phyloP scores from a whole-genome alignment of 106 monocot species.

The Dendrobium chrysotoxum region DNA sequence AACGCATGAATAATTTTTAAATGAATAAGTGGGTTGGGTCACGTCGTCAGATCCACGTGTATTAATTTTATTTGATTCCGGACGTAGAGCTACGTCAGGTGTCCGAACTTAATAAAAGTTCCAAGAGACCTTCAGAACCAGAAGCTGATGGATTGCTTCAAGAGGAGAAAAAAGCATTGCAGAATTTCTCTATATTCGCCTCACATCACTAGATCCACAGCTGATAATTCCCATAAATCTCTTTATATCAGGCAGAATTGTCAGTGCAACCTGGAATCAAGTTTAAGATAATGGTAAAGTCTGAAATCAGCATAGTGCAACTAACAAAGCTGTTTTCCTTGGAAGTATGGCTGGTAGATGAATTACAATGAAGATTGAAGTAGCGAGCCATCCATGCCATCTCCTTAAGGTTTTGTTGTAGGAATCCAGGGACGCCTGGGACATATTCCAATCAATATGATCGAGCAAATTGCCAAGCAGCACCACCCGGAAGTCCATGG shows the following conservation, averaged over 20 bases:
- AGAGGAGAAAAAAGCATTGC: slow-evolving; percentile 4
- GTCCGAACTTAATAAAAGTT: too few relatives aligned
- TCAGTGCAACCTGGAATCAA: slow-evolving; percentile 12
- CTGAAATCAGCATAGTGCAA: too few relatives aligned
- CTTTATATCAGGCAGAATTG: slow-evolving; percentile 17
- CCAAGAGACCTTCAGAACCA: slow-evolving; percentile 2
- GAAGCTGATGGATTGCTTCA: slow-evolving; percentile 19
- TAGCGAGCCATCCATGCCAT: slow-evolving; percentile 14
- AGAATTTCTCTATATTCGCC: slow-evolving; percentile 11
- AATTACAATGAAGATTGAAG: slow-evolving; percentile 13
- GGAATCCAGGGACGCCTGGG: neutral
- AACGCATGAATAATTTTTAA: too few relatives aligned
- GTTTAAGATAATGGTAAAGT: neutral
- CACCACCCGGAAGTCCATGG: neutral
- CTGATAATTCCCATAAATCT: slow-evolving; percentile 13
- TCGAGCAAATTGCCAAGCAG: neutral
- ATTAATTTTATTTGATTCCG: too few relatives aligned
- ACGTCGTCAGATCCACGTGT: too few relatives aligned
- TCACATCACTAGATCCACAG: neutral
- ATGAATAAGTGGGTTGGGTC: too few relatives aligned
- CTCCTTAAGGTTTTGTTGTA: neutral
- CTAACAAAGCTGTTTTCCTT: too few relatives aligned
- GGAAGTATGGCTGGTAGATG: too few relatives aligned
- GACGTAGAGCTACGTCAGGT: too few relatives aligned
- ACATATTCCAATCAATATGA: neutral